Percentiles rank a stretch among this genome's conserved stretches.
Conservation (phyloP, 2,329 filamentous ascomycete species). For the Grosmannia huntii region DNA sequence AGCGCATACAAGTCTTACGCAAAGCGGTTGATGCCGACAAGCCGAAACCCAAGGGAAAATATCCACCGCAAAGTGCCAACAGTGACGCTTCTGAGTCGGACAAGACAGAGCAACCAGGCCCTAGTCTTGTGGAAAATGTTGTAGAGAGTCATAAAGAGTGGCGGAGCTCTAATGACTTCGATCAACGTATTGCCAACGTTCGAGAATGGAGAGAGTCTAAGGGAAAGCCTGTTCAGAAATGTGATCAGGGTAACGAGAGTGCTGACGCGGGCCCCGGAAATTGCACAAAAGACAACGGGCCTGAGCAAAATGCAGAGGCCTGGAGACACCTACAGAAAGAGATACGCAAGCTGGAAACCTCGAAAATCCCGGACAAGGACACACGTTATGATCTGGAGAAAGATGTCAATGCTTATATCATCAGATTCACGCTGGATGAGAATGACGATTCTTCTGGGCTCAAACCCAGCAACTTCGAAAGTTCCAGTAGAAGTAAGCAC, state of each 20-base stretch:
- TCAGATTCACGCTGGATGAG: neutral
- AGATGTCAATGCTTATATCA: constrained; percentile 5
- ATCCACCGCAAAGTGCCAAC: neutral
- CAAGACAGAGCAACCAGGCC: neutral
- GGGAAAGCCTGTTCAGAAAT: neutral
- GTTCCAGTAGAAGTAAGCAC: neutral
- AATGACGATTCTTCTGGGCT: neutral
- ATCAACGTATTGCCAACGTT: neutral
- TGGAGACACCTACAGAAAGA: neutral
- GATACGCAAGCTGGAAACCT: neutral
- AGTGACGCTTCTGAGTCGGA: no score
- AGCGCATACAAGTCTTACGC: constrained; percentile 2
- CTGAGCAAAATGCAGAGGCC: neutral
- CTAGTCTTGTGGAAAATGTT: neutral
- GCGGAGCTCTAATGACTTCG: neutral
- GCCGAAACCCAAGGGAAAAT: neutral
- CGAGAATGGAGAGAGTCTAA: neutral
- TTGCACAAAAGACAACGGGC: neutral
- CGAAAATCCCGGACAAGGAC: no score
- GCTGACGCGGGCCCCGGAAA: neutral
- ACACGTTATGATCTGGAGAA: neutral
- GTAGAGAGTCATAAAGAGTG: neutral
- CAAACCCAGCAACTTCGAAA: neutral
- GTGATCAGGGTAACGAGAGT: neutral
- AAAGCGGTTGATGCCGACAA: neutral